Conservation (phyloP, 2,329 filamentous ascomycete genomes). For the Ceratocystis colombiana region DNA sequence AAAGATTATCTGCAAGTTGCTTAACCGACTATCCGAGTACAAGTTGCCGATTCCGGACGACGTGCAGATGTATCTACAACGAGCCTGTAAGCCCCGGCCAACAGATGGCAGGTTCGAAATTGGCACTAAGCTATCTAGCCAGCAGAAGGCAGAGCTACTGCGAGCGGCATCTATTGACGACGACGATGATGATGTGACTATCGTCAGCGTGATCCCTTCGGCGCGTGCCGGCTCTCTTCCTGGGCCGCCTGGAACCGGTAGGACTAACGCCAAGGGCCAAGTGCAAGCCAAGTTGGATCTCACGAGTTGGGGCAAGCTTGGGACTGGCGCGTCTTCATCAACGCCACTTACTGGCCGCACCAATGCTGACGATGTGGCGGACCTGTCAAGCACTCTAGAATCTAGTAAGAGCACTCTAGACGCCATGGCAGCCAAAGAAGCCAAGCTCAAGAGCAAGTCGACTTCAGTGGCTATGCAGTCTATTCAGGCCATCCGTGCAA, state of each 20-base stretch:
- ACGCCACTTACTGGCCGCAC: slow-evolving; percentile 31
- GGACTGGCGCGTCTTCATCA: slow-evolving; percentile 27
- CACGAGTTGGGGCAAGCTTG: slow-evolving; percentile 47
- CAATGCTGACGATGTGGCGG: slow-evolving; percentile 40
- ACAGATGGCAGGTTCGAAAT: slow-evolving; percentile 46
- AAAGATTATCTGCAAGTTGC: slow-evolving; percentile 70
- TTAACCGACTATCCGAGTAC: slow-evolving; percentile 69
- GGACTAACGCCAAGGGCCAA: slow-evolving; percentile 32
- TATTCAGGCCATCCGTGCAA: slow-evolving; percentile 21
- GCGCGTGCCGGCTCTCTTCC: not conserved
- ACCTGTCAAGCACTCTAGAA: slow-evolving; percentile 40
- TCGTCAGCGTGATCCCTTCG: slow-evolving; percentile 26
- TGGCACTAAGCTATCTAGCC: slow-evolving; percentile 68
- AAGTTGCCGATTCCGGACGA: slow-evolving; percentile 57
- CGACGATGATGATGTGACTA: slow-evolving; percentile 28
- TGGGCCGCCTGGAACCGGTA: slow-evolving; percentile 19
- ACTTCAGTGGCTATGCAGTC: slow-evolving; percentile 23
- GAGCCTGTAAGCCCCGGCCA: slow-evolving; percentile 50
- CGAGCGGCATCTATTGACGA: slow-evolving; percentile 51
- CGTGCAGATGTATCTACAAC: slow-evolving; percentile 52
- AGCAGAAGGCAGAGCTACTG: slow-evolving; percentile 75
- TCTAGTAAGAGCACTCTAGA: slow-evolving; percentile 39
- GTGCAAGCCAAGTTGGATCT: slow-evolving; percentile 50
- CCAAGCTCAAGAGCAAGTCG: slow-evolving; percentile 30
- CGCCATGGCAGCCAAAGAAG: slow-evolving; percentile 37